Conservation (phyloP, 148 eudicot species). For the Limonium bicolor region DNA sequence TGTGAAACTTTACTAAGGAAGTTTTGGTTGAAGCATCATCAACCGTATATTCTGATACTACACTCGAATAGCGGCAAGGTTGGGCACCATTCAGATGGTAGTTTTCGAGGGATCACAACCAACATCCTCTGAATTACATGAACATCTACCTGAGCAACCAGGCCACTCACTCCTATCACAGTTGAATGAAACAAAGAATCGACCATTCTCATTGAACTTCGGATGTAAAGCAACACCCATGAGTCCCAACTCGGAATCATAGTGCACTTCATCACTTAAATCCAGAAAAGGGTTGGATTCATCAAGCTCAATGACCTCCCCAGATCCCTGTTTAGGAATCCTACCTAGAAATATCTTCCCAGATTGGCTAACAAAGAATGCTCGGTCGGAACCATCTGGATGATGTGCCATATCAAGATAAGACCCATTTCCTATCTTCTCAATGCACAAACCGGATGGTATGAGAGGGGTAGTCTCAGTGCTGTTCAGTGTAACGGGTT, state of each 20-base stretch:
- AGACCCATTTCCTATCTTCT: conserved; percentile 71
- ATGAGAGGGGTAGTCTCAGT: conserved; percentile 13
- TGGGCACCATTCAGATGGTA: conserved; percentile 42
- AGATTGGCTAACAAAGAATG: conserved; percentile 54
- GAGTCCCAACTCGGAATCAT: conserved; percentile 55
- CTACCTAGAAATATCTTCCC: conserved; percentile 68
- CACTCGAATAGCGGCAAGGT: conserved; percentile 74
- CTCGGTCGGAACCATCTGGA: conserved; percentile 74
- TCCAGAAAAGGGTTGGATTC: conserved; percentile 64
- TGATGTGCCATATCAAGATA: conserved; percentile 64
- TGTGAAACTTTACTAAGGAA: conserved; percentile 42
- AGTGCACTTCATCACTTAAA: conserved; percentile 54
- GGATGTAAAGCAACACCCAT: conserved; percentile 77
- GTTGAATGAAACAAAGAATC: conserved; percentile 70
- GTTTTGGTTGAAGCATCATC: conserved; percentile 40
- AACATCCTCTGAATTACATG: conserved; percentile 75
- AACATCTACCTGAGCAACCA: conserved; percentile 66
- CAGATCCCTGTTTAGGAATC: conserved; percentile 47
- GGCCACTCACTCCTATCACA: conserved; percentile 68
- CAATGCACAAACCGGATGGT: conserved; percentile 60
- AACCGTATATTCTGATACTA: conserved; percentile 53
- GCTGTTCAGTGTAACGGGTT: conserved; percentile 25
- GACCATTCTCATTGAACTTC: conserved; percentile 52
- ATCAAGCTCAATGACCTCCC: conserved; percentile 37
- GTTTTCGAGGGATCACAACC: conserved; percentile 68